Conservation (phyloP, 1,284 basidiomycete species). For the Tilletia horrida region DNA sequence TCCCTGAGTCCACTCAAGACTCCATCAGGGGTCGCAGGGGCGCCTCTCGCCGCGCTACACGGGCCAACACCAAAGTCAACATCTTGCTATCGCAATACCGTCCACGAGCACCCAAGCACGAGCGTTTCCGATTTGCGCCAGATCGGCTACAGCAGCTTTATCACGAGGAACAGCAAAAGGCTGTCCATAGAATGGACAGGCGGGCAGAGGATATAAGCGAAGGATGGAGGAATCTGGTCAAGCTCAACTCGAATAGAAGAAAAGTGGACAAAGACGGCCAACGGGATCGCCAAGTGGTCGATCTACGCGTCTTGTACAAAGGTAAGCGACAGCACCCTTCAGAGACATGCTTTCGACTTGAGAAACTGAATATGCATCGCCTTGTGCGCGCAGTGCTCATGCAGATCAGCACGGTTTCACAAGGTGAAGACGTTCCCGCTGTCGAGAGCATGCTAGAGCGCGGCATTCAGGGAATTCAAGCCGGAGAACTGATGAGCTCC, state of each 20-base stretch:
- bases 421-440: not conserved
- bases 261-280: not conserved
- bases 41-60: too few relatives aligned
- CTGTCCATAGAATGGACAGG: not conserved
- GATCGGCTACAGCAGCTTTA: too few relatives aligned
- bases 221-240: not conserved
- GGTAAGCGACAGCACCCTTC: not conserved
- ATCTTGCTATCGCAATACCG: too few relatives aligned
- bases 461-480: not conserved
- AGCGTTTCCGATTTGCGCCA: too few relatives aligned
- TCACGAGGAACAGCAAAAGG: too few relatives aligned
- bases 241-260: not conserved
- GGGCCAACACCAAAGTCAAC: too few relatives aligned
- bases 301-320: not conserved
- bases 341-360: not conserved
- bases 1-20: too few relatives aligned
- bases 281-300: not conserved
- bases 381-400: not conserved
- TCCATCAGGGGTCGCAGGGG: too few relatives aligned
- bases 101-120: too few relatives aligned
- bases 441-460: not conserved
- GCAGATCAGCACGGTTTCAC: not conserved
- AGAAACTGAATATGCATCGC: not conserved
- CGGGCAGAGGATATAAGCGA: not conserved
- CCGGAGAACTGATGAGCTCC: not conserved